phyloP scores from a whole-genome alignment of 495 filamentous ascomycete genomes.

The Glutinoglossum americanum region DNA sequence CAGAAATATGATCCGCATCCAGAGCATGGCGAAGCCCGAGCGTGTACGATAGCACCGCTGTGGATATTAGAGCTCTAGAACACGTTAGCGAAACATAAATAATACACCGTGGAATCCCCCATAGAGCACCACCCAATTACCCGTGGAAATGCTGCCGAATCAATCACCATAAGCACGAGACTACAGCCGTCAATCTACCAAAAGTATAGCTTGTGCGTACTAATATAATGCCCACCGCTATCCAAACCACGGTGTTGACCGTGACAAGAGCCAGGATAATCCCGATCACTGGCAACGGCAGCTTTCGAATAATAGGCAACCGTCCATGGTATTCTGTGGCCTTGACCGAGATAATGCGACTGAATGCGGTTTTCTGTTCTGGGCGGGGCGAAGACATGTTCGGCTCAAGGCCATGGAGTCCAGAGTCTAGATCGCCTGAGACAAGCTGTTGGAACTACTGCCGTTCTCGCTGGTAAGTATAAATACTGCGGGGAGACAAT shows the following conservation, averaged over 20 bases:
- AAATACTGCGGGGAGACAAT: too few relatives aligned
- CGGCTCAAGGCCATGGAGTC: background rate
- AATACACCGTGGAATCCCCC: too few relatives aligned
- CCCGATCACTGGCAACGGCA: slow-evolving; percentile 42
- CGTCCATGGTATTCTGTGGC: slow-evolving; percentile 15
- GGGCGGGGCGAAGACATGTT: background rate
- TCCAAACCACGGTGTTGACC: slow-evolving; percentile 54
- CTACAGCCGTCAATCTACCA: too few relatives aligned
- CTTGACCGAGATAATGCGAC: slow-evolving; percentile 8
- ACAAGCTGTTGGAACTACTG: too few relatives aligned
- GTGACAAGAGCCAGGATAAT: slow-evolving; percentile 43
- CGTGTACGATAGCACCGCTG: slow-evolving; percentile 69
- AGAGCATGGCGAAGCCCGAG: slow-evolving; percentile 84
- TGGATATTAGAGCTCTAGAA: slow-evolving; percentile 38
- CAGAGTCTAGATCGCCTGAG: background rate
- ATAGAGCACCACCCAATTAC: too few relatives aligned
- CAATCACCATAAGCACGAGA: background rate
- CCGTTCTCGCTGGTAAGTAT: too few relatives aligned
- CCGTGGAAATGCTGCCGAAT: slow-evolving; percentile 8
- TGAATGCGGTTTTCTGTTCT: background rate
- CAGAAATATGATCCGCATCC: slow-evolving; percentile 87
- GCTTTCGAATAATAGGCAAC: slow-evolving; percentile 15
- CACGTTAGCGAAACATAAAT: too few relatives aligned
- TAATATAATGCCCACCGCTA: slow-evolving; percentile 41
- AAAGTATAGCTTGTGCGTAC: slow-evolving; percentile 6